phyloP scores from a whole-genome alignment of 257 asterid species.

The Schizonepeta tenuifolia region DNA sequence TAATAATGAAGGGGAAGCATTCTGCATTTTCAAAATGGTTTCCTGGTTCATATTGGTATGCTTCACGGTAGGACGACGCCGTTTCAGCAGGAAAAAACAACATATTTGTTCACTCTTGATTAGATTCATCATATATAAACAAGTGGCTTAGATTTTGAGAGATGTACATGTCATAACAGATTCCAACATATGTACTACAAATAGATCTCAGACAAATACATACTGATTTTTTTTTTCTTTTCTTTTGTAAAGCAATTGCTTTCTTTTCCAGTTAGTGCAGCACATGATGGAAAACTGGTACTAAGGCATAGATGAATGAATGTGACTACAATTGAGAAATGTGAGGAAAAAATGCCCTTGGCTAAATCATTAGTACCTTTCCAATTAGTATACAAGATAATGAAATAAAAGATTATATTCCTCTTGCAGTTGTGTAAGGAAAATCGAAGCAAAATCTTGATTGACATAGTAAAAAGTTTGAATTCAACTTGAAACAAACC shows the following conservation, averaged over 20 bases:
- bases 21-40: conserved; percentile 69
- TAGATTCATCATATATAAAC: background rate
- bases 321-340: no score
- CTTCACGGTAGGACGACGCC: background rate
- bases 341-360: no score
- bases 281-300: no score
- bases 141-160: conserved; percentile 31
- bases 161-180: conserved; percentile 33
- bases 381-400: no score
- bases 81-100: background rate
- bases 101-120: background rate
- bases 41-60: conserved; percentile 65
- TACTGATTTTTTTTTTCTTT: background rate
- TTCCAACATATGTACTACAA: conserved; percentile 38
- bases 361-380: no score
- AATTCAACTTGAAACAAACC: no score
- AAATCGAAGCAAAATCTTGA: no score
- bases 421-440: no score
- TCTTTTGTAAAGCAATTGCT: background rate
- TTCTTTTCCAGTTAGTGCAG: background rate
- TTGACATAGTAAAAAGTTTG: no score
- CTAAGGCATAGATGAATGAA: no score
- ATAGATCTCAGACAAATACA: conserved; percentile 27
- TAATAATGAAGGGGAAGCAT: conserved; percentile 77
- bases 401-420: no score